A percentile compares a stretch with the other conserved stretches of the same genome.
Conservation (phyloP, 2,329 filamentous ascomycete species). For the Botrytis medusae region DNA sequence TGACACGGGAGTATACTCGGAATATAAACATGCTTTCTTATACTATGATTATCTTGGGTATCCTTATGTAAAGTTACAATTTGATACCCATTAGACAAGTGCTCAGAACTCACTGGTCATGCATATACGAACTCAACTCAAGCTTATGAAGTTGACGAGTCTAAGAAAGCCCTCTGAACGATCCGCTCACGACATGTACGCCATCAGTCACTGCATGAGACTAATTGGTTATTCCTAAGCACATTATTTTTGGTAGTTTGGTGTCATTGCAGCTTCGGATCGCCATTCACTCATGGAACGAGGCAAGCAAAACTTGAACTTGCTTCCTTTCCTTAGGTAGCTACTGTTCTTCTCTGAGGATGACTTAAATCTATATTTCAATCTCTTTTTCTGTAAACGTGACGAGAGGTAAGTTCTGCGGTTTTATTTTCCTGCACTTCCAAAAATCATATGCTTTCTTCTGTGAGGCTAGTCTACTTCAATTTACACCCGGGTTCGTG, state of each 20-base stretch:
- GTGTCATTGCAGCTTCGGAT: not conserved
- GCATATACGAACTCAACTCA: not conserved
- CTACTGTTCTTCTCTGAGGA: too few relatives aligned
- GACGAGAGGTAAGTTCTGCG: not conserved
- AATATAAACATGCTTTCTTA: not conserved
- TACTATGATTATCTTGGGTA: not conserved
- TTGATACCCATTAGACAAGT: not conserved
- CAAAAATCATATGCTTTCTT: not conserved
- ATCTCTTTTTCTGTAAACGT: not conserved
- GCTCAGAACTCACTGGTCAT: not conserved
- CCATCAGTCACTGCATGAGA: not conserved
- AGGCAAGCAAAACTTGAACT: not conserved
- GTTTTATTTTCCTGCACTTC: not conserved
- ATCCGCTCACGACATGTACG: not conserved
- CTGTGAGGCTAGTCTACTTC: not conserved
- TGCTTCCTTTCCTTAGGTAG: not conserved
- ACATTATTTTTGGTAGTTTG: not conserved
- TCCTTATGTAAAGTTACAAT: not conserved
- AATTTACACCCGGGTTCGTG: not conserved
- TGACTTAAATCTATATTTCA: not conserved
- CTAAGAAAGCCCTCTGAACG: too few relatives aligned
- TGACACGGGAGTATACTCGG: not conserved
- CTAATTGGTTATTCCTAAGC: not conserved
- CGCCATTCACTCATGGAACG: not conserved
- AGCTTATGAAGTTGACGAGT: not conserved